These are phyloP conservation scores for Rhodotorula sp. DNA, from an alignment of 1,284 basidiomycete species.

Conservation along the genomic window DNA sequence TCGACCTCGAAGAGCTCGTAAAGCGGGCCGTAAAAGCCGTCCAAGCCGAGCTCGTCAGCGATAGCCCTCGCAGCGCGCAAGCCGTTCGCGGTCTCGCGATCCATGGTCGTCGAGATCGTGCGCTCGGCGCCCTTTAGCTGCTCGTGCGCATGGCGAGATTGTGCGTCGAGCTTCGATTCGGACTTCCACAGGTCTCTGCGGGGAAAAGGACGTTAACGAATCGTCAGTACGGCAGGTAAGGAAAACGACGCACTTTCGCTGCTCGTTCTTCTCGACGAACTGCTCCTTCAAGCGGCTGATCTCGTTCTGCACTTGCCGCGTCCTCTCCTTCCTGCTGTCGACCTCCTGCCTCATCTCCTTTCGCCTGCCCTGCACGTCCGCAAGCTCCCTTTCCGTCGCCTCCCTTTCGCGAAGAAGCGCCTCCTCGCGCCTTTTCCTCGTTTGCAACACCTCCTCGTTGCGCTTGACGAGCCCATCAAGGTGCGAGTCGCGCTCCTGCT, in stretches of 20 bases:
- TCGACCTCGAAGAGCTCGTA: constrained; percentile 91
- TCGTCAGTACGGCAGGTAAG: background rate
- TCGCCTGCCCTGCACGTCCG: constrained; percentile 55
- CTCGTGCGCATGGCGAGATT: constrained; percentile 71
- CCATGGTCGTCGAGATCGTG: constrained; percentile 84
- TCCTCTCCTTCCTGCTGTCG: constrained; percentile 48
- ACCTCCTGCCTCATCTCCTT: constrained; percentile 34
- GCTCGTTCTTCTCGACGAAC: constrained; percentile 70
- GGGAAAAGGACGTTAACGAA: background rate
- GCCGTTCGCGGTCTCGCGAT: constrained; percentile 78
- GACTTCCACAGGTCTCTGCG: constrained; percentile 83
- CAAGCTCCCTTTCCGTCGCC: constrained; percentile 55
- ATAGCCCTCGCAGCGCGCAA: constrained; percentile 75
- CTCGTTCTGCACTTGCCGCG: constrained; percentile 43
- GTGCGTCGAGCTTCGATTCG: constrained; percentile 79
- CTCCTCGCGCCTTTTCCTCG: constrained; percentile 56
- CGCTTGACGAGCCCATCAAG: constrained; percentile 70
- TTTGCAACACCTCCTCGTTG: constrained; percentile 57
- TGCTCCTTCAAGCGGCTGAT: constrained; percentile 64
- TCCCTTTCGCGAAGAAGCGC: constrained; percentile 52
- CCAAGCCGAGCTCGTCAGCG: constrained; percentile 67
- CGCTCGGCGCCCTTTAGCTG: constrained; percentile 79
- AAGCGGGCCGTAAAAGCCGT: constrained; percentile 83
- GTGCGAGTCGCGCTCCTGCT: constrained; percentile 75
- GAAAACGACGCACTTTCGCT: constrained; percentile 63